Evolutionary conservation across 495 filamentous ascomycete species (phyloP).

Genomic region (Clohesyomyces aquaticus): DNA sequence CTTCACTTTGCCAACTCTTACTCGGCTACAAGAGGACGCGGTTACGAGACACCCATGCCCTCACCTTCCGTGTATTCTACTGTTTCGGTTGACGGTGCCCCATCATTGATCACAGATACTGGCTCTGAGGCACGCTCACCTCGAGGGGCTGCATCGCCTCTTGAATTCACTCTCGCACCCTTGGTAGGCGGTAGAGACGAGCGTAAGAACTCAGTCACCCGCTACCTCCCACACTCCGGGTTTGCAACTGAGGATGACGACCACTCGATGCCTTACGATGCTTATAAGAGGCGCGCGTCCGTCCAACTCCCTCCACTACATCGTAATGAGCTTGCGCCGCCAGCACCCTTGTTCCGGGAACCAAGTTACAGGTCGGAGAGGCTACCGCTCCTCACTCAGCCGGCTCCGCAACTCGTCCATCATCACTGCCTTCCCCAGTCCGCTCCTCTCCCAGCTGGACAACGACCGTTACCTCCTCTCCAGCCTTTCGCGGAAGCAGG

Average conservation of each 20-base stretch:
- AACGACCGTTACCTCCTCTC: conserved; percentile 29
- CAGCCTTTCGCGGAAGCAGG: conserved; percentile 31
- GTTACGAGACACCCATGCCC: conserved; percentile 65
- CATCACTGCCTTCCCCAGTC: conserved; percentile 28
- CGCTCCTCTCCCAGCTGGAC: conserved; percentile 16
- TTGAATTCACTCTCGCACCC: conserved; percentile 45
- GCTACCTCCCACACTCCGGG: conserved; percentile 36
- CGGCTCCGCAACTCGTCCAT: conserved; percentile 23
- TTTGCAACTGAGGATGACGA: conserved; percentile 40
- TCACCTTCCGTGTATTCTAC: conserved; percentile 68
- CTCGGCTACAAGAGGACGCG: conserved; percentile 50
- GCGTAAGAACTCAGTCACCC: conserved; percentile 37
- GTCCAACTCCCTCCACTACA: conserved; percentile 37
- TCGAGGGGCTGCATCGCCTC: conserved; percentile 40
- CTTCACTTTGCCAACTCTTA: conserved; percentile 48
- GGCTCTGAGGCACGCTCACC: conserved; percentile 59
- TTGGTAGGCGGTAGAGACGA: conserved; percentile 40
- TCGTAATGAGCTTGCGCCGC: conserved; percentile 12
- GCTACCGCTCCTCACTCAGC: conserved; percentile 35
- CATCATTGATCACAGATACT: conserved; percentile 72
- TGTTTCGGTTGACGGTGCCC: conserved; percentile 64
- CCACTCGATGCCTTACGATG: conserved; percentile 28
- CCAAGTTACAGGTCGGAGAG: conserved; percentile 28
- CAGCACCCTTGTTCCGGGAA: conserved; percentile 23
- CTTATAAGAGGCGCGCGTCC: conserved; percentile 28